Percentiles rank a stretch among this genome's conserved stretches.
Evolutionary conservation across 169 alveolate species (phyloP).

Genomic region (Plasmodium blacklocki): DNA sequence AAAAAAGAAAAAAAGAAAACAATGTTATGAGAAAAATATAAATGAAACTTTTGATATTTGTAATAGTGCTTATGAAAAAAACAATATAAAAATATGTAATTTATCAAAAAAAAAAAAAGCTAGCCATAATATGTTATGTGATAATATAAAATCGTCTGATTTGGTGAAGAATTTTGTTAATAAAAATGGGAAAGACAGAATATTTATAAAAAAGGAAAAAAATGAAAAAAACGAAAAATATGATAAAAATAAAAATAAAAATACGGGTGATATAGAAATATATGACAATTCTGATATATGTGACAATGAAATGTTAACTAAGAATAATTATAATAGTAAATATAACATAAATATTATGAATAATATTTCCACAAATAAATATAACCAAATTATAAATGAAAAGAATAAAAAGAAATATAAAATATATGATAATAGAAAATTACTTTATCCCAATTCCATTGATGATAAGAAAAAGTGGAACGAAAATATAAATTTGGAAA

Average conservation of each 20-base stretch:
- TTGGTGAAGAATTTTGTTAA: background rate
- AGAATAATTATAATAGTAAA: background rate
- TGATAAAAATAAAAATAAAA: background rate
- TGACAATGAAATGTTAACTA: background rate
- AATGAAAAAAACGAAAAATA: background rate
- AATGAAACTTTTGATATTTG: background rate
- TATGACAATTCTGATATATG: background rate
- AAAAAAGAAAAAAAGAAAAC: background rate
- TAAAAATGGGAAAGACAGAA: background rate
- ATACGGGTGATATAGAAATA: background rate
- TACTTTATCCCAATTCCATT: background rate
- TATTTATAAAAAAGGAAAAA: background rate
- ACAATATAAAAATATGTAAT: background rate
- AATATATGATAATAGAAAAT: background rate
- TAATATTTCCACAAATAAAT: background rate
- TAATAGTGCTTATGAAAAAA: background rate
- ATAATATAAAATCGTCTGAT: background rate
- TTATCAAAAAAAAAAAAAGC: background rate
- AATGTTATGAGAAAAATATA: background rate
- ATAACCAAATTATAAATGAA: background rate
- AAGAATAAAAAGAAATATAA: background rate
- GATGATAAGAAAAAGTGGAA: background rate
- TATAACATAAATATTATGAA: background rate
- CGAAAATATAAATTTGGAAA: background rate
- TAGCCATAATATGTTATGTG: background rate